A percentile compares a stretch with the other conserved stretches of the same genome.
These are phyloP conservation scores for Mesotaenium endlicherianum DNA, from an alignment of 139 green algal genomes.

Conservation along the genomic window DNA sequence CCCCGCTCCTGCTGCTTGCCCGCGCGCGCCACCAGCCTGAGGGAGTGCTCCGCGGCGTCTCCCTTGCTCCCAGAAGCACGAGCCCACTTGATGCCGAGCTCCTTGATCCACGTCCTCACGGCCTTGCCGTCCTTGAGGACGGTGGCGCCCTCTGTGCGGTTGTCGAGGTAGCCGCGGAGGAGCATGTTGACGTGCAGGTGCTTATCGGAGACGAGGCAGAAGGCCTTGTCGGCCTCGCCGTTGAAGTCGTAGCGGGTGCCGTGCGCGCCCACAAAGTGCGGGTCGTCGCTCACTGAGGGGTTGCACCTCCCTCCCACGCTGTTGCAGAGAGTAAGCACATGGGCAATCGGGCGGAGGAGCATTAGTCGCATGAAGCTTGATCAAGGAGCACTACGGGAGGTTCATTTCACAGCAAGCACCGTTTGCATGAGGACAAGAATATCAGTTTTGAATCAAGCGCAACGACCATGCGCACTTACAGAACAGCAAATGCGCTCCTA, in stretches of 20 bases:
- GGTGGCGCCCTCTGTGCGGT: background rate
- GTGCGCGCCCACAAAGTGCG: constrained; percentile 23
- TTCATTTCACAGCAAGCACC: too few relatives aligned
- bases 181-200: constrained; percentile 43
- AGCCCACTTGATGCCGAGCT: constrained; percentile 1
- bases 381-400: too few relatives aligned
- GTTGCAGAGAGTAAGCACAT: too few relatives aligned
- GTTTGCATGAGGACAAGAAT: too few relatives aligned
- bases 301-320: too few relatives aligned
- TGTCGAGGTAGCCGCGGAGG: constrained; percentile 35
- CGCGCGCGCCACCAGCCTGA: constrained; percentile 13
- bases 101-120: constrained; percentile 20
- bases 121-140: constrained; percentile 4
- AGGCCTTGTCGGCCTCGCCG: constrained; percentile 15
- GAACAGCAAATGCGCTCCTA: too few relatives aligned
- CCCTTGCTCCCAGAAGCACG: too few relatives aligned
- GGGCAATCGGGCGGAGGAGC: too few relatives aligned
- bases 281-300: too few relatives aligned
- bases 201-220: constrained; percentile 36
- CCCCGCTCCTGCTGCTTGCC: constrained; percentile 30
- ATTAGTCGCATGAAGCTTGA: too few relatives aligned
- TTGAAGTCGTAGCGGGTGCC: constrained; percentile 42
- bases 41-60: constrained; percentile 11
- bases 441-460: too few relatives aligned
- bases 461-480: too few relatives aligned